Percentiles rank a stretch among this genome's conserved stretches.
These are phyloP conservation scores for Aspergillus amoenus DNA, from an alignment of 2,329 filamentous ascomycete genomes.

Conservation along the genomic window DNA sequence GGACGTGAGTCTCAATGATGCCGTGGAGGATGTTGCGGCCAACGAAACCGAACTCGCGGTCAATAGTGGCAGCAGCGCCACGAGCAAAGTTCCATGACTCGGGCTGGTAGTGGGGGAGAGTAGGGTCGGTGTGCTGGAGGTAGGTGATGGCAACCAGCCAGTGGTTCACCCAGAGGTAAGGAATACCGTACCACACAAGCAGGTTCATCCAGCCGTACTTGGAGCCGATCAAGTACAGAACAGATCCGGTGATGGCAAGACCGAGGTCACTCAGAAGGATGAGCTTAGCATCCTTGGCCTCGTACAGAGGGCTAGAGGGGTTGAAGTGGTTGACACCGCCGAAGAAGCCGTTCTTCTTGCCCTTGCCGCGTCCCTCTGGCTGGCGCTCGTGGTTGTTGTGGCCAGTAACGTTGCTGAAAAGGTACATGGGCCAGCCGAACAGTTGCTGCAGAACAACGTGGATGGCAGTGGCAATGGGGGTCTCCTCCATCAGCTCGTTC, in stretches of 20 bases:
- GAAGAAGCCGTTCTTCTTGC: slow-evolving; percentile 80
- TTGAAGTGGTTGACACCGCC: slow-evolving; percentile 94
- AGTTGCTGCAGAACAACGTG: slow-evolving; percentile 83
- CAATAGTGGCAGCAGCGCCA: slow-evolving; percentile 91
- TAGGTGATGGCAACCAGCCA: slow-evolving; percentile 98
- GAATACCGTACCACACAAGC: slow-evolving; percentile 89
- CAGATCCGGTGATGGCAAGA: slow-evolving; percentile 60
- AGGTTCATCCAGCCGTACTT: slow-evolving; percentile 84
- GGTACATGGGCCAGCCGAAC: slow-evolving; percentile 89
- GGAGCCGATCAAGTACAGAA: slow-evolving; percentile 68
- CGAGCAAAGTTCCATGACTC: slow-evolving; percentile 90
- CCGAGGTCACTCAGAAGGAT: slow-evolving; percentile 87
- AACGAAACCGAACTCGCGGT: slow-evolving; percentile 95
- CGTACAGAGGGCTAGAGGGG: slow-evolving; percentile 83
- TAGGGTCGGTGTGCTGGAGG: slow-evolving; percentile 94
- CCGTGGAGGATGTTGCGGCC: slow-evolving; percentile 88
- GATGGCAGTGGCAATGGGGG: slow-evolving; percentile 75
- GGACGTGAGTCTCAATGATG: slow-evolving; percentile 96
- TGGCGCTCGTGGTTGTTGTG: slow-evolving; percentile 94
- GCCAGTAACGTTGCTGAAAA: slow-evolving; percentile 88
- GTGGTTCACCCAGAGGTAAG: slow-evolving; percentile 98
- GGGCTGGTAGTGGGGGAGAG: slow-evolving; percentile 85
- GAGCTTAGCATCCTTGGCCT: slow-evolving; percentile 83
- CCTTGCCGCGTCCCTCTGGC: slow-evolving; percentile 86
- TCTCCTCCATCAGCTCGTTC: slow-evolving; percentile 88